A percentile compares a stretch with the other conserved stretches of the same genome.
phyloP scores from a whole-genome alignment of 176 grass and related monocot species.

The Triticum turgidum region DNA sequence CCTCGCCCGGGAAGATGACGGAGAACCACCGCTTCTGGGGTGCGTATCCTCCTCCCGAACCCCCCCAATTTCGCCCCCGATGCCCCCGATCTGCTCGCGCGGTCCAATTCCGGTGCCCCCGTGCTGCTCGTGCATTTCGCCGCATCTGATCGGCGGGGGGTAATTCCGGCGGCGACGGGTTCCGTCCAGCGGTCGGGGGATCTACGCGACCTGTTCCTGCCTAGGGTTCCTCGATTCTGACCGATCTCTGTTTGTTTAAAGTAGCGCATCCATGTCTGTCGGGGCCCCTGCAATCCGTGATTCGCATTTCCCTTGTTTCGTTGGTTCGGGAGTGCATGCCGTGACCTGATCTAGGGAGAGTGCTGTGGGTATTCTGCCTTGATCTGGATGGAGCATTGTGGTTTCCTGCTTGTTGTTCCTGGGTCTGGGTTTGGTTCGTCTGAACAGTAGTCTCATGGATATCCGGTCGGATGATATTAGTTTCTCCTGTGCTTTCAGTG shows the following conservation, averaged over 20 bases:
- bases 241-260: neutral
- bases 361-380: neutral
- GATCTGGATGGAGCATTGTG: neutral
- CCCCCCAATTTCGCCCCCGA: neutral
- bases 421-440: neutral
- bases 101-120: neutral
- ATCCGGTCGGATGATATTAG: neutral
- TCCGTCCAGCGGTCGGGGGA: neutral
- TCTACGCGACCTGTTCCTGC: neutral
- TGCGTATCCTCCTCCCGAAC: neutral
- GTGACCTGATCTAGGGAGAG: neutral
- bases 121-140: neutral
- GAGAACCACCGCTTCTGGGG: conserved; percentile 7
- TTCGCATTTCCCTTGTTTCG: neutral
- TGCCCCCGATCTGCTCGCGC: neutral
- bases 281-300: neutral
- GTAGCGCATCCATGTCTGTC: neutral
- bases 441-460: neutral
- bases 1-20: neutral
- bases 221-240: neutral
- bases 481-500: neutral
- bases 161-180: neutral
- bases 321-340: neutral
- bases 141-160: neutral
- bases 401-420: neutral